Conservation (phyloP, 192 early-diverging fungal genomes). For the Lunasporangiospora selenospora region DNA sequence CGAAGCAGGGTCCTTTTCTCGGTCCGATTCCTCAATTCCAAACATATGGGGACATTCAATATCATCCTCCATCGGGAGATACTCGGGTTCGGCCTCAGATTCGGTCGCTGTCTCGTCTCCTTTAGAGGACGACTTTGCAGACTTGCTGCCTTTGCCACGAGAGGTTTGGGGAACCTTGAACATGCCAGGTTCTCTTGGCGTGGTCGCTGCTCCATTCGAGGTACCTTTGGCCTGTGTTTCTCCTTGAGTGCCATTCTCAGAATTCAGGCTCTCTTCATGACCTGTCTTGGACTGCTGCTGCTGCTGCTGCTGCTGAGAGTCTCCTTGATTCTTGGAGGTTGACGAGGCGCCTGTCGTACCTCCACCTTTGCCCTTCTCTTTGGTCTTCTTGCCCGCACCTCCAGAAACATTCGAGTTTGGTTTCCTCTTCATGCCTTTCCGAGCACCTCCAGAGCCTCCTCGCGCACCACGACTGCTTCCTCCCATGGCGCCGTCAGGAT, state of each 20-base stretch:
- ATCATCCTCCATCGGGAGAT: constrained; percentile 30
- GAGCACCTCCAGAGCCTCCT: background rate
- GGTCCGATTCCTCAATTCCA: constrained; percentile 22
- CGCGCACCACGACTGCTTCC: constrained; percentile 2
- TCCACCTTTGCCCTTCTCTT: constrained; percentile 8
- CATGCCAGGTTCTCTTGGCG: no score
- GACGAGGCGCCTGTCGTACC: no score
- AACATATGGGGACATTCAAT: constrained; percentile 30
- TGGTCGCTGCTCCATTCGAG: no score
- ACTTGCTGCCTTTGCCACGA: no score
- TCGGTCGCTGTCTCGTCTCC: background rate
- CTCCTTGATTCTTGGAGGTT: no score
- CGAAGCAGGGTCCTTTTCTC: background rate
- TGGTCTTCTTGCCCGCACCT: constrained; percentile 14
- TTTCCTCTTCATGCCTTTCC: constrained; percentile 29
- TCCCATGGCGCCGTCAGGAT: background rate
- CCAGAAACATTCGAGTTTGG: constrained; percentile 13
- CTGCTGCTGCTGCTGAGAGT: no score
- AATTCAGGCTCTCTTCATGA: no score
- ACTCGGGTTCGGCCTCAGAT: constrained; percentile 10
- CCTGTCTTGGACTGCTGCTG: no score
- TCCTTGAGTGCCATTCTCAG: no score
- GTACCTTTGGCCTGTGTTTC: no score
- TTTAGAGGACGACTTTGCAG: no score
- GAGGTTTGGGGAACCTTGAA: no score